Evolutionary conservation across 2,329 filamentous ascomycete genomes (phyloP), one percentile per base, ranked within the genome.

Genomic region (Leptosphaerulina australis): DNA sequence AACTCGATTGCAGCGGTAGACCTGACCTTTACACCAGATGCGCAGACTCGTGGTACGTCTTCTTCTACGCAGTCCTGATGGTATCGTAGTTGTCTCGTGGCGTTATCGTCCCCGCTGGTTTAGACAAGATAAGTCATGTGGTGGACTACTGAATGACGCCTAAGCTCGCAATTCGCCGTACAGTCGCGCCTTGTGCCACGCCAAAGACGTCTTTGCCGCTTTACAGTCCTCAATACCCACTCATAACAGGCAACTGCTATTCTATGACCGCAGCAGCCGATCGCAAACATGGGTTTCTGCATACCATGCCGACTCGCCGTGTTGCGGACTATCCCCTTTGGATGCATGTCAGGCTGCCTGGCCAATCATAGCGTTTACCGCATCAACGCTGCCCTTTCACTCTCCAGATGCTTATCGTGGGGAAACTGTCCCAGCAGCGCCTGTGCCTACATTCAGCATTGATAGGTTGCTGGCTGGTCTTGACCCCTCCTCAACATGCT

Each of bases 141-240:
- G 50, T 50, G 49, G 10, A 15, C 35, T 39, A 44, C 24, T 41
- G 48, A 56, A 60, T 62, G 59, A 64, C 60, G 59, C 53, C 50
- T 44, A 49, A 58, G 59, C 62, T 64, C 60, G 60, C 59, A 61
- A 65, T 65, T 60, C 56, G 59, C 48, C 59, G 40, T 44, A 36
- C 39, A 34, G 33, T 54, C 41, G 49, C 52, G 57, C 56, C 55
- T 51, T 55, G 57, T 60, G 58, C 53, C 55, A 56, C 44, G 26
- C 44, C 44, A 53, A 39, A 36, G 30, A 38, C 44, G 26, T 44
- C 40, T 37, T 29, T 39, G 50, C 45, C 44, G 43, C 26, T 28
- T 31, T 28, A 50, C 22, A 25, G 14, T 9, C 35, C 33, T 48
- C 36, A 22, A 35, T 35, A 14, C 21, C 10, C 17, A 15, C 20